Conservation (phyloP, 2,329 filamentous ascomycete species). For the Laburnicola sp. region DNA sequence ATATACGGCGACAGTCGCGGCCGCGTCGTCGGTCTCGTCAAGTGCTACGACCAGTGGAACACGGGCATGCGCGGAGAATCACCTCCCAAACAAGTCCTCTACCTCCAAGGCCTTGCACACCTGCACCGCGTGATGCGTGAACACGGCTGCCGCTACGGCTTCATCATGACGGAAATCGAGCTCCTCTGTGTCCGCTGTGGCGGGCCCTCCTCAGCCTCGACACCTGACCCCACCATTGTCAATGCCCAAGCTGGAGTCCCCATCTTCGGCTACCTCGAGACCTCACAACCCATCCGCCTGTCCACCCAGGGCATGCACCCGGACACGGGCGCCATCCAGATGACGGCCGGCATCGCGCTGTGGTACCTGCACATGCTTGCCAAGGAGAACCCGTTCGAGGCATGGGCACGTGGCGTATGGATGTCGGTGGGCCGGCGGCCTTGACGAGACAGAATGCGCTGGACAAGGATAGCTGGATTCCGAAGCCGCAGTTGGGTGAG, state of each 20-base stretch:
- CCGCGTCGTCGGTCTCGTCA: conserved; percentile 81
- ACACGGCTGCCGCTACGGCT: conserved; percentile 89
- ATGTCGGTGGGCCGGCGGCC: conserved; percentile 75
- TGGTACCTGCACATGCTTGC: conserved; percentile 78
- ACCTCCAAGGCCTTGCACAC: conserved; percentile 82
- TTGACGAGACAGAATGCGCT: conserved; percentile 70
- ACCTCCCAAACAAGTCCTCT: conserved; percentile 82
- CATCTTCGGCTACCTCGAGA: conserved; percentile 86
- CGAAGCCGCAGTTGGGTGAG: conserved; percentile 69
- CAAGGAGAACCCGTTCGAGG: conserved; percentile 61
- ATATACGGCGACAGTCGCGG: conserved; percentile 54
- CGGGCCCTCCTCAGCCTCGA: conserved; percentile 41
- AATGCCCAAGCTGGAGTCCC: conserved; percentile 60
- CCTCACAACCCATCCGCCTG: conserved; percentile 62
- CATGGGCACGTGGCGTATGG: conserved; percentile 66
- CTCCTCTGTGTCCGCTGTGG: conserved; percentile 87
- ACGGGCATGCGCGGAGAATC: conserved; percentile 87
- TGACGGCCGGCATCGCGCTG: conserved; percentile 73
- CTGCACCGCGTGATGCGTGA: conserved; percentile 92
- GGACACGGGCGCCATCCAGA: conserved; percentile 50
- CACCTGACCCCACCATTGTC: conserved; percentile 41
- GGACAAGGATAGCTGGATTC: conserved; percentile 75
- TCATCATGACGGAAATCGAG: conserved; percentile 96
- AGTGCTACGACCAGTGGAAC: conserved; percentile 92
- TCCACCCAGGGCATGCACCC: conserved; percentile 45